Conservation (phyloP, 2,329 filamentous ascomycete species). For the Scortechinia acanthostroma region DNA sequence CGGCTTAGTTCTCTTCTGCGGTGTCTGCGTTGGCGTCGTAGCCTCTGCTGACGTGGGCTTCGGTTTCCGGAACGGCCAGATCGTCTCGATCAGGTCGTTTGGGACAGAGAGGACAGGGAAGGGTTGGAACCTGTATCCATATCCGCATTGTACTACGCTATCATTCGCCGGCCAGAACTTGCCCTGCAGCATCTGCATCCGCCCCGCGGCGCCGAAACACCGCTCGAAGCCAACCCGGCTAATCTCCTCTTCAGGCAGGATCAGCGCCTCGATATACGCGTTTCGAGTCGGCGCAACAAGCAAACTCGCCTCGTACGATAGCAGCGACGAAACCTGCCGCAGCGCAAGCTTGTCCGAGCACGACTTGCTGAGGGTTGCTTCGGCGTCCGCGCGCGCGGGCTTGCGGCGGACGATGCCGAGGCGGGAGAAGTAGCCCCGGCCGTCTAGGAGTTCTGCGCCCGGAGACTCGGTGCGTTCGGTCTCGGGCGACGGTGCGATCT, state of each 20-base stretch:
- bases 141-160: background rate
- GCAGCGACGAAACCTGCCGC: background rate
- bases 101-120: background rate
- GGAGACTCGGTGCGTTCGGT: background rate
- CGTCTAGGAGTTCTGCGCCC: background rate
- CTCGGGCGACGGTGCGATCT: background rate
- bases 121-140: background rate
- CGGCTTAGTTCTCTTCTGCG: background rate
- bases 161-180: background rate
- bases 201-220: background rate
- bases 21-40: background rate
- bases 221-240: background rate
- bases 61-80: background rate
- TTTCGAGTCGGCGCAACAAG: background rate
- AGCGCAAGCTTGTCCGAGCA: background rate
- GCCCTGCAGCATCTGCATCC: background rate
- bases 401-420: background rate
- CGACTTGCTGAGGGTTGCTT: background rate
- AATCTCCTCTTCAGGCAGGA: background rate
- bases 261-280: background rate
- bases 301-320: background rate
- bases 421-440: background rate
- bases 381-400: background rate
- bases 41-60: background rate
- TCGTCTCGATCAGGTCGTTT: background rate